Conservation (phyloP, 2,329 filamentous ascomycete genomes). For the Calonectria henricotiae region DNA sequence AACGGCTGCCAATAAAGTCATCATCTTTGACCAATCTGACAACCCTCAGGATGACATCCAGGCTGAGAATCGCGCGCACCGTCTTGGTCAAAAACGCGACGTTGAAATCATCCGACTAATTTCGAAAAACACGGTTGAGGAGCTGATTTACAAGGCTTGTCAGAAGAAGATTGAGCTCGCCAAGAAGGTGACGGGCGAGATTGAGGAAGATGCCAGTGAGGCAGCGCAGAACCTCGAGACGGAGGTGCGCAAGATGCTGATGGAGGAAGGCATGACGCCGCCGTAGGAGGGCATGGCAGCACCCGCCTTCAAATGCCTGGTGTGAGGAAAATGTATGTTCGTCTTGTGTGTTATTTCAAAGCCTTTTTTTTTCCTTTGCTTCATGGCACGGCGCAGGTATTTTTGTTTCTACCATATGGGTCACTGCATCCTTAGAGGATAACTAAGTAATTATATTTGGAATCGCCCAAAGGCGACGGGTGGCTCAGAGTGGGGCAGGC, state of each 20-base stretch:
- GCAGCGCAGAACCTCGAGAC: slow-evolving; percentile 60
- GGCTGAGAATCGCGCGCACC: slow-evolving; percentile 96
- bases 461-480: background rate
- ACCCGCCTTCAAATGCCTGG: slow-evolving; percentile 15
- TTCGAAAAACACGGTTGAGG: slow-evolving; percentile 87
- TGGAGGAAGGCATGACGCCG: slow-evolving; percentile 60
- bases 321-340: background rate
- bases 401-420: slow-evolving; percentile 1
- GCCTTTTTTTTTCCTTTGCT: slow-evolving; percentile 22
- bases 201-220: slow-evolving; percentile 53
- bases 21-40: slow-evolving; percentile 97
- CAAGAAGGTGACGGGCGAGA: slow-evolving; percentile 67
- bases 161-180: slow-evolving; percentile 95
- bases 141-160: slow-evolving; percentile 92
- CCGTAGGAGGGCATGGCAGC: slow-evolving; percentile 53
- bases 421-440: slow-evolving; percentile 3
- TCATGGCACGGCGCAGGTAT: slow-evolving; percentile 27
- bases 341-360: background rate
- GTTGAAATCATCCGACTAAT: slow-evolving; percentile 94
- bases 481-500: background rate
- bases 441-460: slow-evolving; percentile 8
- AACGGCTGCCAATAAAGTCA: slow-evolving; percentile 95
- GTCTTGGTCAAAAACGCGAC: slow-evolving; percentile 90
- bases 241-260: slow-evolving; percentile 65
- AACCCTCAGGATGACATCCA: slow-evolving; percentile 99